Conservation (phyloP, 2,329 filamentous ascomycete genomes). For the Phyllosticta paracitricarpa region DNA sequence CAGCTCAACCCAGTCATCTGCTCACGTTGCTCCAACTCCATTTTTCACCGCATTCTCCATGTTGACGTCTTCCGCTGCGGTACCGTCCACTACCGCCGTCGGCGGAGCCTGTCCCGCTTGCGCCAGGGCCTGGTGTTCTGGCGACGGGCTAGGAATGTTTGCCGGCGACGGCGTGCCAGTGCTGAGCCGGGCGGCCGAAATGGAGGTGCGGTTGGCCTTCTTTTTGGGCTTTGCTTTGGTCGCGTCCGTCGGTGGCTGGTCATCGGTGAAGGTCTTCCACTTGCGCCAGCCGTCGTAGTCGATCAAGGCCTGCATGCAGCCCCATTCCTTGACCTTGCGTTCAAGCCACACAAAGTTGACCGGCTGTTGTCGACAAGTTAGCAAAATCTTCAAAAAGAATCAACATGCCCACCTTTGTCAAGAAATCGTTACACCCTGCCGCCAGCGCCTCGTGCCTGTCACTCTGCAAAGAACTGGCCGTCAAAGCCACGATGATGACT, state of each 20-base stretch:
- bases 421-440: constrained; percentile 94
- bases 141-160: not conserved
- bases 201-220: constrained; percentile 7
- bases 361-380: constrained; percentile 47
- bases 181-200: not conserved
- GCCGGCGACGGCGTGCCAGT: not conserved
- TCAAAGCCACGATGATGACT: constrained; percentile 94
- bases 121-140: constrained; percentile 2
- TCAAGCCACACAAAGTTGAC: constrained; percentile 97
- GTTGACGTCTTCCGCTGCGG: not conserved
- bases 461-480: constrained; percentile 86
- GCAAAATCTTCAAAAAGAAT: not conserved
- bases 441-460: constrained; percentile 91
- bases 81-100: not conserved
- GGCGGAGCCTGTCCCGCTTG: constrained; percentile 1
- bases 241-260: constrained; percentile 20
- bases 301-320: constrained; percentile 98
- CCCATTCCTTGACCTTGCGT: constrained; percentile 98
- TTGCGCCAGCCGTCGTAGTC: constrained; percentile 97
- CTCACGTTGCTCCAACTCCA: not conserved
- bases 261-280: constrained; percentile 70
- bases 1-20: not conserved
- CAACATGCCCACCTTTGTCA: constrained; percentile 67
- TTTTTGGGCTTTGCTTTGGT: constrained; percentile 20
- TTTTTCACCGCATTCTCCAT: not conserved